phyloP scores from a whole-genome alignment of 1,284 basidiomycete species.

The Cutaneotrichosporon sp. region DNA sequence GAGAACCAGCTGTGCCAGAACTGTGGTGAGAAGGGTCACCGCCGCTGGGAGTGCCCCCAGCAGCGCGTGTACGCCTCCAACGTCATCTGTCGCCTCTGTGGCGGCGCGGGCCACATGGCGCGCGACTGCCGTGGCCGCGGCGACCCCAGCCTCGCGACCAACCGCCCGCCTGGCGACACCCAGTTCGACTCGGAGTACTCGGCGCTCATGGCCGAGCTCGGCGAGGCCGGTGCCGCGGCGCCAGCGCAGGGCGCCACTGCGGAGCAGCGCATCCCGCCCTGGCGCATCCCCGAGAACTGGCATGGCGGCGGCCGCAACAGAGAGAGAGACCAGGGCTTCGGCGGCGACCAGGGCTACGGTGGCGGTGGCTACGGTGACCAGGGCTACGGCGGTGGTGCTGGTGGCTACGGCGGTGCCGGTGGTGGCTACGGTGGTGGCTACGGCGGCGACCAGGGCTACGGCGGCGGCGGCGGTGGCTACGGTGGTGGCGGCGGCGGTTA shows the following conservation, averaged over 20 bases:
- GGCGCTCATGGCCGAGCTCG: conserved; percentile 95
- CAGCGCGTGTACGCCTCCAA: conserved; percentile 96
- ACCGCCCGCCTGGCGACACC: conserved; percentile 34
- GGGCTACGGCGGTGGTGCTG: conserved; percentile 25
- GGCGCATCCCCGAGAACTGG: conserved; percentile 58
- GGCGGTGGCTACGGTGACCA: conserved; percentile 24
- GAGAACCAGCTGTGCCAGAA: conserved; percentile 99
- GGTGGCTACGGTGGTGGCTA: conserved; percentile 19
- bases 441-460: conserved; percentile 19
- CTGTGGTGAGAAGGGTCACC: conserved; percentile 79
- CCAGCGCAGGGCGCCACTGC: conserved; percentile 48
- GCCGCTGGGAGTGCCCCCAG: conserved; percentile 96
- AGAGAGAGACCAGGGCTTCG: conserved; percentile 21
- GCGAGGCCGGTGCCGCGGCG: conserved; percentile 66
- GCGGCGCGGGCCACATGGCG: conserved; percentile 93
- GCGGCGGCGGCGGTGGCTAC: conserved; percentile 18
- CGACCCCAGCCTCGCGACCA: conserved; percentile 54
- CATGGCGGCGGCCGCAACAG: conserved; percentile 37
- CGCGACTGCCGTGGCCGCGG: conserved; percentile 78
- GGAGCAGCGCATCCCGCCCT: conserved; percentile 54
- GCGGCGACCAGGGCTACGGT: conserved; percentile 32
- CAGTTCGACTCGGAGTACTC: conserved; percentile 96
- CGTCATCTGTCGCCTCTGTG: conserved; percentile 95
- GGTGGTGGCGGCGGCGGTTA: conserved; percentile 19
- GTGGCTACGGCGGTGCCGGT: conserved; percentile 26